These are phyloP conservation scores for Pleurotus platypus DNA, from an alignment of 768 basidiomycete species.

Conservation along the genomic window DNA sequence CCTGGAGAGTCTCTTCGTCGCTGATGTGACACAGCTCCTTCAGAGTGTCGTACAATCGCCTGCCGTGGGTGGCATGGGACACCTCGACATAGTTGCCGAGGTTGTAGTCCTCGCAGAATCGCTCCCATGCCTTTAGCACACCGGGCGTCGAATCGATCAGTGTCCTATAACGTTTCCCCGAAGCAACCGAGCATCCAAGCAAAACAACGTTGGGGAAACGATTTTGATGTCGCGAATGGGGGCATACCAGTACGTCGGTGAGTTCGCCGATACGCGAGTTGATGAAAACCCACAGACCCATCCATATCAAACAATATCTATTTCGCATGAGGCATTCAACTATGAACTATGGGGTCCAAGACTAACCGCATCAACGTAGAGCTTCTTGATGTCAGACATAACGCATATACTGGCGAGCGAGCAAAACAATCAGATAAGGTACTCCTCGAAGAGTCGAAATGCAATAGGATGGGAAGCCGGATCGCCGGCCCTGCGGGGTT, in stretches of 20 bases:
- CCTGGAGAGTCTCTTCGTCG: constrained; percentile 54
- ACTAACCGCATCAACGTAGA: constrained; percentile 54
- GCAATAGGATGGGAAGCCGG: background rate
- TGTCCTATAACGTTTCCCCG: constrained; percentile 39
- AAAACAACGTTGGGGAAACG: background rate
- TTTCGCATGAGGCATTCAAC: constrained; percentile 4
- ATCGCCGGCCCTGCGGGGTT: background rate
- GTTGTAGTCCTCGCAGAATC: constrained; percentile 60
- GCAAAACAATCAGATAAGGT: background rate
- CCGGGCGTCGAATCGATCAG: constrained; percentile 84
- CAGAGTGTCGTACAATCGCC: constrained; percentile 72
- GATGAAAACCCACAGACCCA: constrained; percentile 37
- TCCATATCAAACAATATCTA: constrained; percentile 73
- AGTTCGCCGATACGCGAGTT: constrained; percentile 5
- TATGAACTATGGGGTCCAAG: background rate
- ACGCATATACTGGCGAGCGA: no score
- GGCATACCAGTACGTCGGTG: background rate
- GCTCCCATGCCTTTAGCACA: constrained; percentile 73
- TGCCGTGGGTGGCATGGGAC: constrained; percentile 68
- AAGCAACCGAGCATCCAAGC: background rate
- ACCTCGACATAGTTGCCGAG: constrained; percentile 44
- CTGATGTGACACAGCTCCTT: constrained; percentile 62
- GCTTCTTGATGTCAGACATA: constrained; percentile 21
- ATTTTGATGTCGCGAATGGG: background rate
- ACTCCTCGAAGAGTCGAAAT: background rate